Conservation (phyloP, 257 asterid species). For the Solanum megistacrolobum region DNA sequence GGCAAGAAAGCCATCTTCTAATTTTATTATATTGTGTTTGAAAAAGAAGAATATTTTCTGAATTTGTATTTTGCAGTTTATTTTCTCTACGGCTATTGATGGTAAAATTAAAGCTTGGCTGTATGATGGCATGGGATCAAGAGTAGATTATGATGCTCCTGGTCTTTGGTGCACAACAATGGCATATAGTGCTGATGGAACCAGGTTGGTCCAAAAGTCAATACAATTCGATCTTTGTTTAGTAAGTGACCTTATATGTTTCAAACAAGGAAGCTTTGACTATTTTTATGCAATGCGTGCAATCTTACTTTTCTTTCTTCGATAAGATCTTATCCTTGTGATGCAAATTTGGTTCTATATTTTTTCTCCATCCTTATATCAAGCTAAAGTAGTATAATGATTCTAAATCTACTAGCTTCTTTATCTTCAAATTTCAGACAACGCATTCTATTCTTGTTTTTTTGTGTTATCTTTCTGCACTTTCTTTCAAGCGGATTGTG, state of each 20-base stretch:
- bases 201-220: conserved; percentile 46
- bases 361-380: neutral
- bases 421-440: neutral
- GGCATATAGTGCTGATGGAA: conserved; percentile 98
- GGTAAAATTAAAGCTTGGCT: conserved; percentile 99
- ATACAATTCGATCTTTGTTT: conserved; percentile 6
- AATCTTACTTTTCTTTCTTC: neutral
- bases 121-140: conserved; percentile 84
- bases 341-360: neutral
- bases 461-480: neutral
- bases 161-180: conserved; percentile 96
- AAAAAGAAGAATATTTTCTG: neutral
- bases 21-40: neutral
- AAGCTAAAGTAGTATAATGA: neutral
- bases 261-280: neutral
- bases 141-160: conserved; percentile 99
- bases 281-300: neutral
- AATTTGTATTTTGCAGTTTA: conserved; percentile 48
- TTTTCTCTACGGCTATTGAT: conserved; percentile 92
- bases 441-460: neutral
- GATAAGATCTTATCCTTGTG: neutral
- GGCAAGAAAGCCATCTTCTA: neutral
- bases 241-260: neutral
- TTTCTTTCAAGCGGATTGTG: neutral
- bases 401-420: neutral